Evolutionary conservation across 768 basidiomycete genomes (phyloP).

Genomic region (Trichaptum fuscoviolaceum): DNA sequence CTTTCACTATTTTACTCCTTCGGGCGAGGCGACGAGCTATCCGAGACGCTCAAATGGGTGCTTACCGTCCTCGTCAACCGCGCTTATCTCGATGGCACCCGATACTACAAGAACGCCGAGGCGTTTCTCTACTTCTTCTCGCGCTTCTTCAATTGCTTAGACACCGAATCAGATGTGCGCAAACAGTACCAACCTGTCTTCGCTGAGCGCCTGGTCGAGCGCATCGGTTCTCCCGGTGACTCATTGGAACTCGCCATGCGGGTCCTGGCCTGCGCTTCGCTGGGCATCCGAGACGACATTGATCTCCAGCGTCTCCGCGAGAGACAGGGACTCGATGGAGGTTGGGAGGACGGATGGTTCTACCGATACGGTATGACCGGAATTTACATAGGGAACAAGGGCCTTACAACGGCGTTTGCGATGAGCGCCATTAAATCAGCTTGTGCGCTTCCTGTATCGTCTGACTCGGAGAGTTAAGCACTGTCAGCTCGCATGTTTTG

Average conservation of each 20-base stretch:
- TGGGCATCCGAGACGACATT: constrained; percentile 36
- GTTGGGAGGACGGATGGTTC: constrained; percentile 53
- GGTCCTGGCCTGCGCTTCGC: constrained; percentile 36
- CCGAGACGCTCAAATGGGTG: constrained; percentile 43
- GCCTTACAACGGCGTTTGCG: constrained; percentile 49
- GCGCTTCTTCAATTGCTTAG: constrained; percentile 31
- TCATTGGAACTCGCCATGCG: constrained; percentile 55
- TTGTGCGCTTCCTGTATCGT: constrained; percentile 2
- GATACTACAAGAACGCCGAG: constrained; percentile 49
- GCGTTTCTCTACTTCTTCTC: constrained; percentile 48
- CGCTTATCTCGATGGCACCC: constrained; percentile 49
- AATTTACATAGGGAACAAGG: constrained; percentile 47
- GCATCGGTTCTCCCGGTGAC: constrained; percentile 44
- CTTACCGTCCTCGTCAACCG: constrained; percentile 43
- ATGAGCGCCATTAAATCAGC: constrained; percentile 41
- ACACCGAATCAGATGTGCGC: constrained; percentile 14
- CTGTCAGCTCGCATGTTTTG: too few relatives aligned
- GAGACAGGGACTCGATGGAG: constrained; percentile 51
- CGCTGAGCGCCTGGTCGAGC: constrained; percentile 42
- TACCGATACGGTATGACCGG: constrained; percentile 49
- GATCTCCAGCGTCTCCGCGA: constrained; percentile 41
- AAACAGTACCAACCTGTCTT: constrained; percentile 22
- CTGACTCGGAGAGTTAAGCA: too few relatives aligned
- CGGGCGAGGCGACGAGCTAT: constrained; percentile 42
- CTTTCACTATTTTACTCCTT: constrained; percentile 45